Evolutionary conservation across 2,329 filamentous ascomycete genomes (phyloP), one percentile per base, ranked within the genome.

Genomic region (Colletotrichum brevisporum): DNA sequence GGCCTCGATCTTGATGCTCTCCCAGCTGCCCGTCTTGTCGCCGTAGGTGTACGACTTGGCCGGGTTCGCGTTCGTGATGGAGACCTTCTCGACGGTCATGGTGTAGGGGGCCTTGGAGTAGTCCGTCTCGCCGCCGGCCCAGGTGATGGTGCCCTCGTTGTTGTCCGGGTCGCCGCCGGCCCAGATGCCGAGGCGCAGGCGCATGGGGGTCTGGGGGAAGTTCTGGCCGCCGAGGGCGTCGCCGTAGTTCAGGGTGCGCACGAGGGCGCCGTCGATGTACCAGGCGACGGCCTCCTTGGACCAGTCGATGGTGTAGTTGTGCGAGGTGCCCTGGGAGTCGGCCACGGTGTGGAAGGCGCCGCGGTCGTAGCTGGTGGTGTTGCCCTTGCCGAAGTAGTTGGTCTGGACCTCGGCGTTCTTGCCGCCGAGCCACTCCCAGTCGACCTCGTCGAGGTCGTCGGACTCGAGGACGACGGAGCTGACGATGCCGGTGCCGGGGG

Each of bases 401-500:
- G 88, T 90, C 79, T 97, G 94, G 4, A 94, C 92, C 74, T 94
- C 83, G n/a, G 81, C 79, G 61, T 86, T 80, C 71, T 91, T 86
- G 54, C 88, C 90, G 56, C 94, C 93, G 26, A 96, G 84, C 90
- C 91, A 95, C 78, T 96, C 93, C 88, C 91, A 94, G 76, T 95
- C 93, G 70, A 96, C 94, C 82, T 96, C 93, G 76, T 95, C 93
- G 31, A 94, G 83, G 73, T 89, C 86, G 75, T 95, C 91, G 0
- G 92, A 94, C 78, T 94, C 90, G 68, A 96, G 79, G 18, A 95
- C 91, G 6, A 91, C 85, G 69, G 90, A 92, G 80, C 91, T 94
- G 69, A 95, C 90, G 69, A 95, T 93, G 53, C 93, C 93, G 3
- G 84, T 57, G 51, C 67, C 67, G 63, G 63, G 56, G 39, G 63